Evolutionary conservation across 2,329 filamentous ascomycete species (phyloP), one percentile per base, ranked within the genome.

Genomic region (Leptographium wingfieldii): DNA sequence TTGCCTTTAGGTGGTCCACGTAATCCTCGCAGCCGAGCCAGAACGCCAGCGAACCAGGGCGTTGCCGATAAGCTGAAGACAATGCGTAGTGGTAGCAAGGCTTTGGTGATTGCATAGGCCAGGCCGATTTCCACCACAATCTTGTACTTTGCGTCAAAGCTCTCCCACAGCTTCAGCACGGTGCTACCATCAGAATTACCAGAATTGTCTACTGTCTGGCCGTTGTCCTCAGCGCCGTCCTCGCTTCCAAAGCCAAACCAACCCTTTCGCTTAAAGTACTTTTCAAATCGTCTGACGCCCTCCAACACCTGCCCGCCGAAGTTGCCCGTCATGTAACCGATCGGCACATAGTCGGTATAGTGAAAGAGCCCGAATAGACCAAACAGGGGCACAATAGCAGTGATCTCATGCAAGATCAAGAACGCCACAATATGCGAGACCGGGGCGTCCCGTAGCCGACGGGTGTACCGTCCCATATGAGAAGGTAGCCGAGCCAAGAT

Each of bases 71-170:
- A 80, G 73, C 92, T 96, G 7, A 83, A 73, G 31, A 86, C 75
- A 63, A 99, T 81, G 65, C 94, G 80, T 14, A 88, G 67, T 0
- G 94, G 90, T 64, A 99, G 71, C 61, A 97, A 69, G 19, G 84
- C 84, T 74, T 99, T 99, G 1, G 90, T 95, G 63, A 96, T 81
- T 0, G 90, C 88, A 76, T 94, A 99, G 5, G 94, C 92, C 25
- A 94, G 87, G 29, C 90, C 94, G 64, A 97, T 82, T 71, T 86
- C 83, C 0, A 84, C 73, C 5, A 83, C 73, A n/a, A 85, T 73
- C 63, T 76, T 78, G 67, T 84, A 83, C 63, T 74, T 75, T n/a
- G 66, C 66, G 59, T 79, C 75, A 9, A 70, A 69, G 54, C 65
- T 68, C 59, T 70, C 68, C 74, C 73, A 76, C 60, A 69, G 66